These are phyloP conservation scores for Acer negundo DNA, from an alignment of 345 rosid species.

Conservation along the genomic window DNA sequence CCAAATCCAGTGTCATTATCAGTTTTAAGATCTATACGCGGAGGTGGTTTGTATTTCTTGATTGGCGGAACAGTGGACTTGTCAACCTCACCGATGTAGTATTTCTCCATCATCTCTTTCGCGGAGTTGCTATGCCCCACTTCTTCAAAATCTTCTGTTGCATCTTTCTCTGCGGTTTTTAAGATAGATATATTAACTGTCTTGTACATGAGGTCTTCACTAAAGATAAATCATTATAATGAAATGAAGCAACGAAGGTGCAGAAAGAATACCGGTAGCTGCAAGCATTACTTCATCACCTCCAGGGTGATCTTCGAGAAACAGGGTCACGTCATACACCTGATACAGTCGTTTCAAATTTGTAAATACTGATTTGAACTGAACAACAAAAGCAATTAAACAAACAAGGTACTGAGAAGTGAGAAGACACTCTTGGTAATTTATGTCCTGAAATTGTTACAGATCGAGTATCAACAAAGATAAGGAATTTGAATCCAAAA, in stretches of 20 bases:
- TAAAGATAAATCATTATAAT: neutral
- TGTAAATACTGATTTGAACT: neutral
- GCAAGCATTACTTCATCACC: conserved; percentile 83
- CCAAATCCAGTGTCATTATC: conserved; percentile 28
- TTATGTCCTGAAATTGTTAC: neutral
- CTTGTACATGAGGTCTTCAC: neutral
- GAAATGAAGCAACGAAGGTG: conserved; percentile 1
- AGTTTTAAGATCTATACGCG: conserved; percentile 9
- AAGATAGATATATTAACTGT: neutral
- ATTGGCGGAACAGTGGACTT: conserved; percentile 47
- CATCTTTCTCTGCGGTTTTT: conserved; percentile 63
- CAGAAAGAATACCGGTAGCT: conserved; percentile 49
- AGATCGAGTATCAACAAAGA: neutral
- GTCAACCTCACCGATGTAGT: conserved; percentile 66
- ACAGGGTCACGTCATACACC: conserved; percentile 82
- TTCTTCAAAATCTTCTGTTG: conserved; percentile 74
- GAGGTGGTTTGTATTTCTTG: conserved; percentile 37
- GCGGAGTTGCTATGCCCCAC: conserved; percentile 77
- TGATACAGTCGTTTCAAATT: conserved; percentile 25
- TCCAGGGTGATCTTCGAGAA: conserved; percentile 87
- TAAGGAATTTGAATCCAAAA: neutral
- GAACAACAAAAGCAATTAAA: neutral
- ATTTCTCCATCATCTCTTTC: conserved; percentile 57
- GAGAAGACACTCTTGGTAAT: neutral
- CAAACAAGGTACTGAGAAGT: neutral